Base-by-base conservation (phyloP, 2,329 filamentous ascomycete genomes). In the Calonectria montana region DNA sequence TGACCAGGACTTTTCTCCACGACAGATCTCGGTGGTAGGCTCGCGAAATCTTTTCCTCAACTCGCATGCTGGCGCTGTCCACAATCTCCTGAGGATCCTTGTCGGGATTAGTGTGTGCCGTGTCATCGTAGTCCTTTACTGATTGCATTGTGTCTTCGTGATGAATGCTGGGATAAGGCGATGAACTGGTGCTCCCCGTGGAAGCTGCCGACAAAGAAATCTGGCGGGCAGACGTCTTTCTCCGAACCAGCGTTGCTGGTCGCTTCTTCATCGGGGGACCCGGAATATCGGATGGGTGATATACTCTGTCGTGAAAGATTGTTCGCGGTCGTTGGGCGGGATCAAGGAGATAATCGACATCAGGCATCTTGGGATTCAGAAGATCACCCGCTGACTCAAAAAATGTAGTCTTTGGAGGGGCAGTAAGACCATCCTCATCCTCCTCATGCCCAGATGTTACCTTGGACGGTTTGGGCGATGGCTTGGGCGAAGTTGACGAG, bases 11-110 rank as follows among this genome's bases (percentile, higher is more conserved):
- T 82, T 99, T 99, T 55, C 97, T 94, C 97, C 97, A 99, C 1
- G 94, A 94, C 23, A 99, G 85, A 74, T 95, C 95, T 15, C 92
- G 91, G 82, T 99, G 97, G 84, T 99, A 99, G 16, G 95, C 97
- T 57, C 97, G 91, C 2, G 97, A 97, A 76, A 99, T 99, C 84
- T 98, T 98, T 83, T 99, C 97, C 83, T 99, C 97, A 0, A 98
- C 95, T 74, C 94, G 94, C 91, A 98, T 96, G 74, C 86, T 91
- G 12, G 92, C 90, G 18, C 84, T 88, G 77, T 93, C 91, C 3
- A 91, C 81, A 0, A 82, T 73, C 59, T 85, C 83, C 9, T 80
- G 75, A 2, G 78, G 72, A 2, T 81, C 73, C 75, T 85, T 87
- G 61, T 87, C 83, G 0, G 86, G 86, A 67, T 85, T 86, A 2